Evolutionary conservation across 1,284 basidiomycete species (phyloP), one percentile per base, ranked within the genome.

Genomic region (Amylostereum areolatum): DNA sequence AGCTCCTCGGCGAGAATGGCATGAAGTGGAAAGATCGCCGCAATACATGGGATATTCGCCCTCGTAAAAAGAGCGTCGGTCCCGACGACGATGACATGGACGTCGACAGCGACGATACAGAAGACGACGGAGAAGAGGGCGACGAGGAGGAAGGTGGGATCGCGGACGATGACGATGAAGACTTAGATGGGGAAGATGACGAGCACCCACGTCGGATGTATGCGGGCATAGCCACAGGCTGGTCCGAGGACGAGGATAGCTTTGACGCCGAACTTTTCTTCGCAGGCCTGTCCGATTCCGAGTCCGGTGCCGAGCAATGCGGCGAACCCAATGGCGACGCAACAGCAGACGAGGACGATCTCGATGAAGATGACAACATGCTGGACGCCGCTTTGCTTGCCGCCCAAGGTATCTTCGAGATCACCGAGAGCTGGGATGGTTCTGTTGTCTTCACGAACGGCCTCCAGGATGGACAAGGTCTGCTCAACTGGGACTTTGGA

Each of bases 251-350:
- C 43, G 68, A 81, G 35, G 84, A 78, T 2, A 80, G 76, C 50
- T 87, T 86, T 56, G 85, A 89, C 55, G 87, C 86, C 3, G 85
- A 89, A 55, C 62, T 90, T 0, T 89, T 89, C 66, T 89, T 89
- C 59, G 78, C 81, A 36, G 84, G 85, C 59, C 74, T 89, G 32
- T 60, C 58, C 36, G 69, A 67, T 51, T 68, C 65, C 27, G 62
- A 64, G 6, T 78, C 80, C 25, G 83, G 80, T 56, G 67, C 73
- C 1, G 71, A 68, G 44, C 59, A 57, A 12, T 60, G 61, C 5
- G 65, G 63, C 12, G 59, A 59, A 39, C 62, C 62, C 34, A 55
- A 64, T 5, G 66, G 66, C 37, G 66, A 68, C 6, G 66, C 66
- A 9, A 55, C 56, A n/a, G 63, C 63, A 27, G 57, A 58, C n/a